Base-by-base conservation (phyloP, 75 land plant genomes). In the Selaginella moellendorffii region DNA sequence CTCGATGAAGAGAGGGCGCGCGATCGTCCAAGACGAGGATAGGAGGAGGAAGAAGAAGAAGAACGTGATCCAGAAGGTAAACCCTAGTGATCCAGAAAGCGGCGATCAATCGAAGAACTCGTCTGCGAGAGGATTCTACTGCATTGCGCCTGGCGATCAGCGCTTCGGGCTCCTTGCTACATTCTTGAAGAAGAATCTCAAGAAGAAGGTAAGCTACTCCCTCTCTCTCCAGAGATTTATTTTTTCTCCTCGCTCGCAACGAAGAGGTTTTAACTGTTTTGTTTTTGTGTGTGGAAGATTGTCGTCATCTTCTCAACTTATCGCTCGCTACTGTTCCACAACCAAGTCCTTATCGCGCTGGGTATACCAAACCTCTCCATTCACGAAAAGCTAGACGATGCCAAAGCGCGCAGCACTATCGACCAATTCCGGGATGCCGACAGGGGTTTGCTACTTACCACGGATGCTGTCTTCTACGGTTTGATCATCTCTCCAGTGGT, bases 401-500 rank as follows among this genome's bases (percentile, higher is more conserved):
- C 80, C 79, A 69, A 88, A 85, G 65, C 72, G 96, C 1, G 81
- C 90, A 56, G 81, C 25, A 92, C 96, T 8, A 83, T 83, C 54
- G 88, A 85, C 71, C 78, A 88, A 30, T 88, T 92, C 59, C 81
- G 85, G 65, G 88, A 79, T 72, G 97, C 86, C 1, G 81, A 85
- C 68, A 83, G 76, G 54, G 96, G 96, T 30, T 79, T 92, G 31
- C 72, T 88, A 36, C 70, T 88, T 24, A 88, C 85, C 64, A 88
- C 96, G 23, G 96, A 92, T 78, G 89, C 88, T 65, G 96, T 87
- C 68, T 96, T 86, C 5, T 81, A 95, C 56, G 97, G 90, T 19
- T 84, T 92, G 74, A 93, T 85, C 68, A 88, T 92, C 69, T 96
- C 96, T 31, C 81, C 79, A 46, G 97, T 92, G 84, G 97, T 90